Percentiles rank a stretch among this genome's conserved stretches.
Conservation (phyloP, 2,329 filamentous ascomycete genomes). For the Cryphonectria nitschkei region DNA sequence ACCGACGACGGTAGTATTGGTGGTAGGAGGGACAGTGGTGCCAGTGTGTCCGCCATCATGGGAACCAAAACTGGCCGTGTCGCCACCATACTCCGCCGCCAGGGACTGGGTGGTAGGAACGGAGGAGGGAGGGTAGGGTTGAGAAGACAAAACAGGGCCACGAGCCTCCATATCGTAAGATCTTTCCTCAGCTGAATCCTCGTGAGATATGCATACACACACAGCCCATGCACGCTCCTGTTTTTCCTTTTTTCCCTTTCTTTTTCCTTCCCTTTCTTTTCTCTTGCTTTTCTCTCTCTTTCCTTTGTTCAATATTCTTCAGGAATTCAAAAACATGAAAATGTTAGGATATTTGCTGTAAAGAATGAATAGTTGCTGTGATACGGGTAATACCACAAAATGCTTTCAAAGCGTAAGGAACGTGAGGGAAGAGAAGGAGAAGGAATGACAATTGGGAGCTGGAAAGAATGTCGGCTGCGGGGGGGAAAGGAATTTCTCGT, state of each 20-base stretch:
- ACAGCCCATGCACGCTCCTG: neutral
- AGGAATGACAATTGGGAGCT: slow-evolving; percentile 26
- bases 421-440: slow-evolving; percentile 35
- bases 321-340: slow-evolving; percentile 34
- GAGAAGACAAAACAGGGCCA: slow-evolving; percentile 54
- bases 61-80: slow-evolving; percentile 1
- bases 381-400: slow-evolving; percentile 41
- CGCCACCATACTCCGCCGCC: slow-evolving; percentile 18
- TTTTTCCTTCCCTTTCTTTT: neutral
- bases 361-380: slow-evolving; percentile 35
- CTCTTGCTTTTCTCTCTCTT: neutral
- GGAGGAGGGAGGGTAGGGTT: slow-evolving; percentile 52
- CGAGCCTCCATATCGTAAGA: slow-evolving; percentile 43
- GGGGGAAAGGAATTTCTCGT: neutral
- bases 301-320: slow-evolving; percentile 39
- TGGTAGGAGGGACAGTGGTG: neutral
- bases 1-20: too few species aligned
- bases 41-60: slow-evolving; percentile 13
- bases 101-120: slow-evolving; percentile 44
- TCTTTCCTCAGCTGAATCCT: slow-evolving; percentile 29
- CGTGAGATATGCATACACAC: neutral
- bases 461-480: slow-evolving; percentile 20
- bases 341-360: neutral
- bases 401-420: slow-evolving; percentile 49
- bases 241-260: slow-evolving; percentile 27